Evolutionary conservation across 2,329 filamentous ascomycete genomes (phyloP).

Genomic region (Camillea tinctor): DNA sequence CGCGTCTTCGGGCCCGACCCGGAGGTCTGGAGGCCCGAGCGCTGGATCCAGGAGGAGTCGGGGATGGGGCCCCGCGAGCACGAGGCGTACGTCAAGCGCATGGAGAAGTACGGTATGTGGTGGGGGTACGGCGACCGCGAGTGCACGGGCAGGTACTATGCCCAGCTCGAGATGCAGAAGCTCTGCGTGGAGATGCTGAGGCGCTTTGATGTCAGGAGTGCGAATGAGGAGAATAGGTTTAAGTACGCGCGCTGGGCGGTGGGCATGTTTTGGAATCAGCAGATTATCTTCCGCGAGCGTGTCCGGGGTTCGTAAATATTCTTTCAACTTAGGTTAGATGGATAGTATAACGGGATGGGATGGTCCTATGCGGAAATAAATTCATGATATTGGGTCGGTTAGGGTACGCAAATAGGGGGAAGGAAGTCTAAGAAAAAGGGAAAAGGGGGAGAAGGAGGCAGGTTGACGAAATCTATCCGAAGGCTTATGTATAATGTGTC

Average conservation of each 20-base stretch:
- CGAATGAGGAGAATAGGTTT: neutral
- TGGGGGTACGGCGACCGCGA: neutral
- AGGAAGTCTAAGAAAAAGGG: too few species aligned
- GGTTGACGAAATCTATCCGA: too few species aligned
- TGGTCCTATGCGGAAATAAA: too few species aligned
- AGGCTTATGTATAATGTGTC: too few species aligned
- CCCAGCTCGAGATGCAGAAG: slow-evolving; percentile 6
- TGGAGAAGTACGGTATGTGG: neutral
- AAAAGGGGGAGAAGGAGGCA: too few species aligned
- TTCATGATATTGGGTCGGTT: too few species aligned
- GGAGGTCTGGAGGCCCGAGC: slow-evolving; percentile 1
- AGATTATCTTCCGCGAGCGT: neutral
- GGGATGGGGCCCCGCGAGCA: neutral
- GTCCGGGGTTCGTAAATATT: too few species aligned
- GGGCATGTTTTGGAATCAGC: slow-evolving; percentile 3
- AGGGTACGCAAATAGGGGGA: too few species aligned
- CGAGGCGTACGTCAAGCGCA: neutral
- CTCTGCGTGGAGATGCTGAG: slow-evolving; percentile 4
- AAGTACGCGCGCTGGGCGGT: slow-evolving; percentile 3
- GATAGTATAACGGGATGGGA: too few species aligned
- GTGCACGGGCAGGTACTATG: neutral
- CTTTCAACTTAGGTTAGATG: too few species aligned
- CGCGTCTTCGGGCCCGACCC: slow-evolving; percentile 3
- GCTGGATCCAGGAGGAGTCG: slow-evolving; percentile 5
- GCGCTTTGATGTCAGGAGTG: slow-evolving; percentile 3